Conservation (phyloP, 257 asterid genomes). For the Nicotiana tomentosiformis region DNA sequence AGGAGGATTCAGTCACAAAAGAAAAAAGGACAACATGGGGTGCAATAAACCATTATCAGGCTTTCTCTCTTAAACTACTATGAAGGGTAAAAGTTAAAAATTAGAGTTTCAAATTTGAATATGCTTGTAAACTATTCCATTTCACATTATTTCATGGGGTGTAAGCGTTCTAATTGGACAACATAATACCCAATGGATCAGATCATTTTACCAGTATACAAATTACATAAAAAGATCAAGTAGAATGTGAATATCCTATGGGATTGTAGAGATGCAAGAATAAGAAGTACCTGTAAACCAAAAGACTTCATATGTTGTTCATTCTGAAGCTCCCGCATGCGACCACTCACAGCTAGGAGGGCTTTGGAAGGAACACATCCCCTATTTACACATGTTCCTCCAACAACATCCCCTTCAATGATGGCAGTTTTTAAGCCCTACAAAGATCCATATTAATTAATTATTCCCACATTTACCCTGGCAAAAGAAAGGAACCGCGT, state of each 20-base stretch:
- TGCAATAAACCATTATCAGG: neutral
- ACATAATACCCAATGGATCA: neutral
- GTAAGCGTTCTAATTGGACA: neutral
- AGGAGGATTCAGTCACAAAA: too few species aligned
- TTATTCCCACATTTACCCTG: neutral
- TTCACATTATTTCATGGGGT: neutral
- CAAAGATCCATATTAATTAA: neutral
- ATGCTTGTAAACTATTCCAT: neutral
- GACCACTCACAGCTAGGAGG: constrained; percentile 85
- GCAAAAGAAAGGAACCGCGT: neutral
- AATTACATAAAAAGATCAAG: neutral
- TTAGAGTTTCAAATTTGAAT: too few species aligned
- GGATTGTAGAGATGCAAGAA: constrained; percentile 10
- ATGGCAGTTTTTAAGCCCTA: constrained; percentile 94
- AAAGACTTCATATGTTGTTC: constrained; percentile 82
- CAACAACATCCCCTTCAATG: constrained; percentile 79
- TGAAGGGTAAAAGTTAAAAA: too few species aligned
- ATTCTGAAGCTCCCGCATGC: constrained; percentile 86
- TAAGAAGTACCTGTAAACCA: constrained; percentile 66
- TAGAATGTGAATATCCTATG: too few species aligned
- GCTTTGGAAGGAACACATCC: constrained; percentile 94
- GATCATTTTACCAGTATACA: neutral
- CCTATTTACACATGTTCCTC: constrained; percentile 91
- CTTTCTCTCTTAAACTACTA: too few species aligned
- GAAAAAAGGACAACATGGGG: too few species aligned